These are phyloP conservation scores for Cephalotrichum gorgonifer DNA, from an alignment of 2,329 filamentous ascomycete species.

Conservation along the genomic window DNA sequence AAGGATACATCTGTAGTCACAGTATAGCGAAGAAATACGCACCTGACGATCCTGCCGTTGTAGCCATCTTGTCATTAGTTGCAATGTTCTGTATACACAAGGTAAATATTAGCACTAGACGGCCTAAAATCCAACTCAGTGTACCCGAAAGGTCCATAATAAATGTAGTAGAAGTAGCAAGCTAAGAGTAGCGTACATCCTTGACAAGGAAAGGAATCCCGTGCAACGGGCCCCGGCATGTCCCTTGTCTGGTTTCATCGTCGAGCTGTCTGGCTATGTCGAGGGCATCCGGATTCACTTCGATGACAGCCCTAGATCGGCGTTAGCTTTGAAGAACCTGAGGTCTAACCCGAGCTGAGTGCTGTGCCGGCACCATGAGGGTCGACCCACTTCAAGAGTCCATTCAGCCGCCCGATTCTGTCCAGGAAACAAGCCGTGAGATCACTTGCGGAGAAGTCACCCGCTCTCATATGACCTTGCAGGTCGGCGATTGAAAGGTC, in stretches of 20 bases:
- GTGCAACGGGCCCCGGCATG: constrained; percentile 55
- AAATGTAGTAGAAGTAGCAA: too few relatives aligned
- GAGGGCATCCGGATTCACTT: constrained; percentile 58
- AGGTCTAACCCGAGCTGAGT: too few relatives aligned
- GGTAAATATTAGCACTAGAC: neutral
- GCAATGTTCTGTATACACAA: constrained; percentile 42
- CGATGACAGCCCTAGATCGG: constrained; percentile 40
- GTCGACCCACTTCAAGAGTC: neutral
- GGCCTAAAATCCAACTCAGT: too few relatives aligned
- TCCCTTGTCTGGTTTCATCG: constrained; percentile 43
- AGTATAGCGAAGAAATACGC: too few relatives aligned
- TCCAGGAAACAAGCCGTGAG: neutral
- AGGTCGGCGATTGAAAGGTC: constrained; percentile 1
- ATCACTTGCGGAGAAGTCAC: neutral
- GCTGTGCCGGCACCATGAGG: neutral
- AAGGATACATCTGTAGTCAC: too few relatives aligned
- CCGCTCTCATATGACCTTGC: neutral
- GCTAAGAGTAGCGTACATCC: constrained; percentile 38
- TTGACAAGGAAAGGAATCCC: constrained; percentile 69
- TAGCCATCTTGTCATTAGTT: constrained; percentile 60
- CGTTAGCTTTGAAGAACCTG: neutral
- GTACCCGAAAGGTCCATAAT: too few relatives aligned
- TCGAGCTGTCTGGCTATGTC: constrained; percentile 52
- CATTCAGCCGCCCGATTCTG: neutral
- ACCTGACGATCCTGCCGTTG: constrained; percentile 53